Percentiles rank a stretch among this genome's conserved stretches.
phyloP scores from a whole-genome alignment of 2,329 filamentous ascomycete genomes.

The Alternaria viburni region DNA sequence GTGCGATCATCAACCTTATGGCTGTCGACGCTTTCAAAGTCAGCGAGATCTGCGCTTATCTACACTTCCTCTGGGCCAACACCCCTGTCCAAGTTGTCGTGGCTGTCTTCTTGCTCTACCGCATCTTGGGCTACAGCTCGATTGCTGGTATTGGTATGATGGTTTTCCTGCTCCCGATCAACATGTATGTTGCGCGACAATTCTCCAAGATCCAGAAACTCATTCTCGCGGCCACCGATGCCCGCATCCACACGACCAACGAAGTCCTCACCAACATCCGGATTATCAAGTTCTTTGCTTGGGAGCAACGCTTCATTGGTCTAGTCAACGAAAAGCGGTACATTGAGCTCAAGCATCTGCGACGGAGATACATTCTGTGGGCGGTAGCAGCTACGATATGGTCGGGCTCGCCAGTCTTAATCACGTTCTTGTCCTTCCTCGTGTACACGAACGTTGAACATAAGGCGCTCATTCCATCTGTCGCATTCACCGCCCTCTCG shows the following conservation, averaged over 20 bases:
- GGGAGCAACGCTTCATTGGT: constrained; percentile 88
- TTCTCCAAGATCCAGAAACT: constrained; percentile 88
- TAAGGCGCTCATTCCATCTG: constrained; percentile 86
- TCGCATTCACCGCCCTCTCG: constrained; percentile 95
- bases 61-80: constrained; percentile 93
- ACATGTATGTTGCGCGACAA: constrained; percentile 83
- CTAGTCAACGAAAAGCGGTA: constrained; percentile 88
- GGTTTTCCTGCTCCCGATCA: constrained; percentile 85
- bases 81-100: constrained; percentile 88
- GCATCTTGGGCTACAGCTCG: constrained; percentile 88
- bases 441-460: constrained; percentile 89
- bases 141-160: constrained; percentile 93
- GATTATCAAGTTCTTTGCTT: constrained; percentile 99
- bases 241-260: constrained; percentile 94
- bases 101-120: constrained; percentile 81
- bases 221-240: constrained; percentile 92
- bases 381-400: constrained; percentile 89
- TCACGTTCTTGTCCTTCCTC: constrained; percentile 95
- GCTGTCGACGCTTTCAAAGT: constrained; percentile 99
- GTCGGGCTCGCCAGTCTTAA: constrained; percentile 94
- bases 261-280: constrained; percentile 96
- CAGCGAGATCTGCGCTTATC: constrained; percentile 88
- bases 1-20: constrained; percentile 99
- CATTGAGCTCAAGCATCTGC: constrained; percentile 77
- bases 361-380: constrained; percentile 88